phyloP scores from a whole-genome alignment of 2,329 filamentous ascomycete species.

The Cladosporium sp. region DNA sequence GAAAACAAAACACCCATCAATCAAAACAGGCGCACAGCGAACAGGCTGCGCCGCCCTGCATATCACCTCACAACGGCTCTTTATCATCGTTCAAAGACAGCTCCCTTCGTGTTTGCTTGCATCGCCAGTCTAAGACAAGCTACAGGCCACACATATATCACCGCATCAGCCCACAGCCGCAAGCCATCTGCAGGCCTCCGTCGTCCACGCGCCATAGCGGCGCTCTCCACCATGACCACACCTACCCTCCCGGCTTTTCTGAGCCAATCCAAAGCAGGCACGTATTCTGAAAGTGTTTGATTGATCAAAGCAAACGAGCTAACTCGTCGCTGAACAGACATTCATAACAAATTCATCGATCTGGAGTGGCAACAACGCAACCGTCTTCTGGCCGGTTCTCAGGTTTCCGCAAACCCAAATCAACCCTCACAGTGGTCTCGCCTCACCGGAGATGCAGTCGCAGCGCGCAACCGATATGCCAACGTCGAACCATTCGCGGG shows the following conservation, averaged over 20 bases:
- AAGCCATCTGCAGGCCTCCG: constrained; percentile 13
- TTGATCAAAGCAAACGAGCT: constrained; percentile 17
- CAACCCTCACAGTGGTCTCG: constrained; percentile 56
- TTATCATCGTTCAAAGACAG: not conserved
- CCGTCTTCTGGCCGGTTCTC: constrained; percentile 46
- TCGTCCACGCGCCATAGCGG: constrained; percentile 18
- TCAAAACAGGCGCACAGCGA: not conserved
- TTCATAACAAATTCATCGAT: constrained; percentile 57
- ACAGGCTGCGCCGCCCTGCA: not conserved
- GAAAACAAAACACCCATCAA: no score
- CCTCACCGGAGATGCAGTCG: constrained; percentile 53
- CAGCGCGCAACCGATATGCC: constrained; percentile 72
- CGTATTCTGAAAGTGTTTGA: constrained; percentile 21
- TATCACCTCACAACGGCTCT: not conserved
- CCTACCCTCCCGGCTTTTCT: constrained; percentile 51
- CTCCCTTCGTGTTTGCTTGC: constrained; percentile 6
- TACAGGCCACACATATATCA: not conserved
- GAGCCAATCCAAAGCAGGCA: constrained; percentile 46
- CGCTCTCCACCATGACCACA: constrained; percentile 10
- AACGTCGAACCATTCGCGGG: constrained; percentile 90
- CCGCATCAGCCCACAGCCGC: constrained; percentile 14
- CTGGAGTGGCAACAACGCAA: constrained; percentile 58
- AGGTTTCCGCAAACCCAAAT: constrained; percentile 29
- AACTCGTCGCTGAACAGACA: constrained; percentile 40
- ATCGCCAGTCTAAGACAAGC: constrained; percentile 2